Percentiles rank a stretch among this genome's conserved stretches.
phyloP scores from a whole-genome alignment of 106 monocot genomes.

The Amphibolis antarctica region DNA sequence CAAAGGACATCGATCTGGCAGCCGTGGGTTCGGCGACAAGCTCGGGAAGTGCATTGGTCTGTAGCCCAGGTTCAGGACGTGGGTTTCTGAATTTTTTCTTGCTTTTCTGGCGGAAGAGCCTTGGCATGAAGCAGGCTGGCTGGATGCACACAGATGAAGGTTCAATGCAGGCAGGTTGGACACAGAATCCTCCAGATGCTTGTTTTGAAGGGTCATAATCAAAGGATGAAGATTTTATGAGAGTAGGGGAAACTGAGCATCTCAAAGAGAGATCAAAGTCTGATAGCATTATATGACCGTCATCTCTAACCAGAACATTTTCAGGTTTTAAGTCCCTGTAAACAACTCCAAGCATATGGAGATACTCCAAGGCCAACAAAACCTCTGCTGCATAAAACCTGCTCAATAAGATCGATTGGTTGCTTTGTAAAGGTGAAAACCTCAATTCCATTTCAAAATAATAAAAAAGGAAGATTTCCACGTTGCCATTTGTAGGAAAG shows the following conservation, averaged over 20 bases:
- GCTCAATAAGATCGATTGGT: neutral
- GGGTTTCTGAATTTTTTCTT: slow-evolving; percentile 9
- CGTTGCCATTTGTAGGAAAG: no score
- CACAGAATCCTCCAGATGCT: slow-evolving; percentile 12
- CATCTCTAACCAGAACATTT: slow-evolving; percentile 25
- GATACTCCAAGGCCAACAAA: slow-evolving; percentile 21
- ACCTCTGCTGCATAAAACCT: slow-evolving; percentile 30
- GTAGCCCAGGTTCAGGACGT: neutral
- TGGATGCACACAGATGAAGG: slow-evolving; percentile 20
- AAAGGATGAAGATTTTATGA: slow-evolving; percentile 11
- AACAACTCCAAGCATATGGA: slow-evolving; percentile 27
- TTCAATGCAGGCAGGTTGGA: slow-evolving; percentile 20
- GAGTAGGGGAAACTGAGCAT: slow-evolving; percentile 22
- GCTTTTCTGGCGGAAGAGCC: slow-evolving; percentile 8
- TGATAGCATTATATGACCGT: slow-evolving; percentile 29
- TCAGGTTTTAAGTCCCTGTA: slow-evolving; percentile 30
- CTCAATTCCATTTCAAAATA: neutral
- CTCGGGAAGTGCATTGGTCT: slow-evolving; percentile 14
- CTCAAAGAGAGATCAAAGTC: slow-evolving; percentile 25
- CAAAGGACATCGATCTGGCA: slow-evolving; percentile 29
- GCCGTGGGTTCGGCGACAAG: slow-evolving; percentile 26
- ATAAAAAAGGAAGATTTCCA: neutral
- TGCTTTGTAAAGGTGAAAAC: no score
- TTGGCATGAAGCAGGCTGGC: slow-evolving; percentile 25
- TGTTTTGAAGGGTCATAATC: slow-evolving; percentile 4